A percentile compares a stretch with the other conserved stretches of the same genome.
Conservation (phyloP, 352 stramenopile genomes). For the Phytophthora sp. region DNA sequence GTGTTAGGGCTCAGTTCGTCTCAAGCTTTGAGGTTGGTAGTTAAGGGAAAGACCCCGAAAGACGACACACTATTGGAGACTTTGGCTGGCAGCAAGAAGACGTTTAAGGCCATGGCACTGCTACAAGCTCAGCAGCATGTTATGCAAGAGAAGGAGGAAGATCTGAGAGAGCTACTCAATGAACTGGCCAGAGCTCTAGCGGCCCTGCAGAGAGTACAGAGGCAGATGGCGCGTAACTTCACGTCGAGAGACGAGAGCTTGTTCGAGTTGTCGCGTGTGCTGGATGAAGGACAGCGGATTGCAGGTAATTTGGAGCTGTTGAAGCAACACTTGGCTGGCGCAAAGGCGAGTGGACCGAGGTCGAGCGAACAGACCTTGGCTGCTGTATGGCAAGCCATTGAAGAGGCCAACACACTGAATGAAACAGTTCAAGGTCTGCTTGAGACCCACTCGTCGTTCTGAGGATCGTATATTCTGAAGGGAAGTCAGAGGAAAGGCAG, state of each 20-base stretch:
- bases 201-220: constrained; percentile 38
- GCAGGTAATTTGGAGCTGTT: constrained; percentile 57
- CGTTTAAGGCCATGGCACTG: constrained; percentile 77
- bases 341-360: constrained; percentile 15
- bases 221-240: constrained; percentile 63
- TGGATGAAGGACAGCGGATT: constrained; percentile 47
- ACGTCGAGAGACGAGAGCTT: constrained; percentile 53
- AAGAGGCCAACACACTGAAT: constrained; percentile 33
- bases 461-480: not conserved
- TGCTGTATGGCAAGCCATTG: constrained; percentile 35
- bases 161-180: constrained; percentile 68
- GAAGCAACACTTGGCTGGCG: constrained; percentile 45
- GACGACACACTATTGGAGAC: constrained; percentile 42
- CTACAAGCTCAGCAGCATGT: constrained; percentile 66
- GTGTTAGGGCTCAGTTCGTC: constrained; percentile 49
- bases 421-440: constrained; percentile 34
- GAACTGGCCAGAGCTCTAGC: constrained; percentile 54
- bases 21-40: constrained; percentile 55
- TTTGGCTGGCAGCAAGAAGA: constrained; percentile 24
- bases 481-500: not conserved
- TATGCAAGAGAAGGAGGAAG: constrained; percentile 65
- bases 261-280: constrained; percentile 47
- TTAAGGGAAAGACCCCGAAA: constrained; percentile 67
- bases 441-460: constrained; percentile 36
- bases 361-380: constrained; percentile 33